Evolutionary conservation across 169 alveolate genomes (phyloP).

Genomic region (Cardiosporidium cionae): DNA sequence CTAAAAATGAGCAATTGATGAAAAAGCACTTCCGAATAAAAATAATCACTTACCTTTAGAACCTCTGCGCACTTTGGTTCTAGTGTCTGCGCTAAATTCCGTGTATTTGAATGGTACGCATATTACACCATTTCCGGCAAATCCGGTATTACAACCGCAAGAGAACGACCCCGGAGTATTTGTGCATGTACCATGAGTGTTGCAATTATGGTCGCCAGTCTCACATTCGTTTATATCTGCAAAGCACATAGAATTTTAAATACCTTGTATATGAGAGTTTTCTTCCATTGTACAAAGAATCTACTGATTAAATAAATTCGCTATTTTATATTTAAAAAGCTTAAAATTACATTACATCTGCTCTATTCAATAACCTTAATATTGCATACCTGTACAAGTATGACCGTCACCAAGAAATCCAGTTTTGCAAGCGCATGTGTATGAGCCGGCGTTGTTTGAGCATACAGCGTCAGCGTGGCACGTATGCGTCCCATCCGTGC

Average conservation of each 20-base stretch:
- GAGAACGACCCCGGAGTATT: conserved; percentile 43
- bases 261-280: no score
- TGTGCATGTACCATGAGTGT: conserved; percentile 20
- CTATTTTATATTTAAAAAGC: no score
- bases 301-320: no score
- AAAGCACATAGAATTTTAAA: no score
- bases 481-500: conserved; percentile 38
- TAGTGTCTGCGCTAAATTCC: no score
- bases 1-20: no score
- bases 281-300: no score
- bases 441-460: conserved; percentile 26
- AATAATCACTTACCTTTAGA: no score
- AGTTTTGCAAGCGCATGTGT: conserved; percentile 15
- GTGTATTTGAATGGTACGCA: no score
- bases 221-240: conserved; percentile 44
- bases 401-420: conserved; percentile 27
- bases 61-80: no score
- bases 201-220: conserved; percentile 25
- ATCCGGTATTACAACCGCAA: conserved; percentile 41
- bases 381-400: conserved; percentile 16
- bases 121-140: conserved; percentile 17
- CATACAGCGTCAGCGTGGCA: conserved; percentile 30
- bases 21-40: no score
- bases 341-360: no score
- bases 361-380: neutral